Base-by-base conservation (phyloP, 164 flowering plant species). In the Tinospora cordifolia region DNA sequence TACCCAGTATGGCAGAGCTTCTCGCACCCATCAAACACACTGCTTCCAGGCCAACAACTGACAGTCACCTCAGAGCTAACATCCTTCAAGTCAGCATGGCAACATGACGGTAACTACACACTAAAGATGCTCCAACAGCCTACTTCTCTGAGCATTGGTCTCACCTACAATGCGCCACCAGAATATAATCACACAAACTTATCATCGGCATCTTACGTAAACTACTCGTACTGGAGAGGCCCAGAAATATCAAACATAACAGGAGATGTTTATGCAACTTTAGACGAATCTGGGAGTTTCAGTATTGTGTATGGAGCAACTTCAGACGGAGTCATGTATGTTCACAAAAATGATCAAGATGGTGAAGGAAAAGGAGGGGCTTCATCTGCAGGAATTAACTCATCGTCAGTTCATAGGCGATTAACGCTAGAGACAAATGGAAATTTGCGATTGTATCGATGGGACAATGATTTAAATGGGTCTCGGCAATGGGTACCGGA, bases 91-190 rank as follows among this genome's bases (percentile, higher is more conserved):
- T 82, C 86, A 0, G 75, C 87, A 15, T 58, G 81, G 6, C 46
- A 41, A 8, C 65, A 66, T 39, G 84, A 83, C 2, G 90, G 90
- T 34, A 87, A 84, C 75, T 88, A 87, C 79, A 71, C 94, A 1
- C 82, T 93, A 24, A 87, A 88, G 74, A 90, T 93, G 96, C 82
- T 90, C 10, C 96, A 90, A 62, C 88, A 93, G 69, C 83, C 86
- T 19, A 90, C 90, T 24, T 90, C 98, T 0, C 76, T 90, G 0
- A 89, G 86, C 81, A 85, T 93, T 4, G 95, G 78, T 0, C 78
- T 93, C 38, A 85, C 88, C 19, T 89, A 86, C 78, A 90, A 84
- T 76, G 69, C 82, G 68, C 88, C 91, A 0, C 71, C 77, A 9
- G 76, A 80, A 0, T 64, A 78, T n/a, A n/a, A n/a, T 27, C 68